A percentile compares a stretch with the other conserved stretches of the same genome.
phyloP scores from a whole-genome alignment of 441 rosid species.

The Adansonia gregorii region DNA sequence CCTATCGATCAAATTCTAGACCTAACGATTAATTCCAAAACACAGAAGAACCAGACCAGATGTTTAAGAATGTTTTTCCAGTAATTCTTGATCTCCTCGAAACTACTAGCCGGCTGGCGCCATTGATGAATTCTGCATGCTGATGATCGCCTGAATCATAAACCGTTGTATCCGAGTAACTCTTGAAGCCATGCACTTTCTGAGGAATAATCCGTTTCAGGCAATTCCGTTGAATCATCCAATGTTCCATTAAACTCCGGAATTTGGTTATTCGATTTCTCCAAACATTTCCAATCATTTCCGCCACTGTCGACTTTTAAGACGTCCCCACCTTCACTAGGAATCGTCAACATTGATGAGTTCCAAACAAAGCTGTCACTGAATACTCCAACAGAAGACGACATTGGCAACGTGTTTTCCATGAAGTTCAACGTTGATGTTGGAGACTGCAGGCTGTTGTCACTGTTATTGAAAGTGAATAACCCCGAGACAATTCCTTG shows the following conservation, averaged over 20 bases:
- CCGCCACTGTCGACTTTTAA: not conserved
- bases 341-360: not conserved
- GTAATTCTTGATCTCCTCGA: slow-evolving; percentile 43
- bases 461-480: slow-evolving; percentile 22
- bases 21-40: no score
- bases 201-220: slow-evolving; percentile 23
- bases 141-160: slow-evolving; percentile 10
- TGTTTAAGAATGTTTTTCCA: slow-evolving; percentile 41
- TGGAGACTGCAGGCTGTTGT: slow-evolving; percentile 42
- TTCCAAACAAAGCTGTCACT: slow-evolving; percentile 13
- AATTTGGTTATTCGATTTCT: slow-evolving; percentile 12
- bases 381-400: slow-evolving; percentile 5
- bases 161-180: not conserved
- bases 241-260: slow-evolving; percentile 14
- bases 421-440: slow-evolving; percentile 41
- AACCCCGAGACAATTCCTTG: slow-evolving; percentile 38
- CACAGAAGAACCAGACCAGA: no score
- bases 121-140: not conserved
- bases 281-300: slow-evolving; percentile 23
- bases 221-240: slow-evolving; percentile 24
- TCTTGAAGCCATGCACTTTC: slow-evolving; percentile 37
- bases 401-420: slow-evolving; percentile 23
- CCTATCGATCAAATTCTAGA: no score
- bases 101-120: not conserved
- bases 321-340: not conserved